Evolutionary conservation across 345 rosid species (phyloP).

Genomic region (Lepidium sativum): DNA sequence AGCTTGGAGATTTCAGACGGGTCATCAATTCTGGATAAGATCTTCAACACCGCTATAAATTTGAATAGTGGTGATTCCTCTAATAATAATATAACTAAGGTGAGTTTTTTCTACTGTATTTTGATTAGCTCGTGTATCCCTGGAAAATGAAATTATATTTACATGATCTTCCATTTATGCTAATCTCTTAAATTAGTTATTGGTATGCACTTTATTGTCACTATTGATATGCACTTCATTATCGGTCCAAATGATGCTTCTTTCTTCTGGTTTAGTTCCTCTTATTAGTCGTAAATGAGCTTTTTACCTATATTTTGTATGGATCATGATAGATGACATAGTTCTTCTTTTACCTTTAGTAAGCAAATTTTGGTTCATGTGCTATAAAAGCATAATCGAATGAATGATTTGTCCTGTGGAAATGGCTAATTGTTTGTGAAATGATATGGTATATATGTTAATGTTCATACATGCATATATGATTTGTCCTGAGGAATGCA

Average conservation of each 20-base stretch:
- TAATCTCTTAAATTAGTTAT: neutral
- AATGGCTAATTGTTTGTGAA: neutral
- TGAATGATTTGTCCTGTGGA: neutral
- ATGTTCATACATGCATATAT: neutral
- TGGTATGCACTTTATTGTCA: neutral
- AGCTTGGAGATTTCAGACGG: slow-evolving; percentile 34
- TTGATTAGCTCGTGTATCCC: neutral
- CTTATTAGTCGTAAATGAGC: neutral
- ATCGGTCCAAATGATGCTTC: neutral
- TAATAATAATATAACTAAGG: slow-evolving; percentile 36
- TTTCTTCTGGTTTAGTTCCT: neutral
- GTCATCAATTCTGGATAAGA: slow-evolving; percentile 70
- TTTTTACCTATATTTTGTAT: neutral
- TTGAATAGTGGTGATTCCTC: slow-evolving; percentile 41
- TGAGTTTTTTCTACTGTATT: slow-evolving; percentile 19
- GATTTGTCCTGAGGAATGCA: neutral
- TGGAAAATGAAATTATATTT: neutral
- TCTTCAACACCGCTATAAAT: slow-evolving; percentile 53
- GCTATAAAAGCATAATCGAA: neutral
- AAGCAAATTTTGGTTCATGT: neutral
- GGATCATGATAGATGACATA: neutral
- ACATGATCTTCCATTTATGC: neutral
- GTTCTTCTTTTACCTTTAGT: neutral
- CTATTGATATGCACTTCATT: neutral
- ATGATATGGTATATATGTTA: neutral